Conservation (phyloP, 2,329 filamentous ascomycete genomes). For the Cordyceps militaris region DNA sequence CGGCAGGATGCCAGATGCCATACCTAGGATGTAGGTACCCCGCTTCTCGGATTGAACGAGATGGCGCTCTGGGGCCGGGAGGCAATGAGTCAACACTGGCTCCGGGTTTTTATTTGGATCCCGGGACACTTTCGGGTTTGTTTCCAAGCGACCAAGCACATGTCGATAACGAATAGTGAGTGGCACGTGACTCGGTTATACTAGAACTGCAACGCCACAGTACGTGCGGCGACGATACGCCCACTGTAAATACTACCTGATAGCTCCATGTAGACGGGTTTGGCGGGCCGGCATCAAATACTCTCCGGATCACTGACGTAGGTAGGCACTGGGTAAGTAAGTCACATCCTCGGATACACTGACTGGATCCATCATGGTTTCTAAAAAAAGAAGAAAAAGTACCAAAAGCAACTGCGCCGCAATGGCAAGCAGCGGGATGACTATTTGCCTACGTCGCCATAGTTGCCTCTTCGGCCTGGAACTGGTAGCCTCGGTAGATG, state of each 20-base stretch:
- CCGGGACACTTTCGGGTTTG: background rate
- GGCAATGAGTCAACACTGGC: background rate
- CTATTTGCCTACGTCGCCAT: background rate
- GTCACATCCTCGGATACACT: background rate
- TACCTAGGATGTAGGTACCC: background rate
- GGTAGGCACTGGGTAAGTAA: background rate
- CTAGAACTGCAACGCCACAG: background rate
- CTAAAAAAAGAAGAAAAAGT: no score
- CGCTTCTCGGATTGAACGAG: conserved; percentile 1
- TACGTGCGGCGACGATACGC: background rate
- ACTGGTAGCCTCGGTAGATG: conserved; percentile 4
- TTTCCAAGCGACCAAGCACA: background rate
- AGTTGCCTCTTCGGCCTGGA: background rate
- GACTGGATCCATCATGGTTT: no score
- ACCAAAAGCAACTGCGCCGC: no score
- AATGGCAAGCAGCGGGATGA: no score
- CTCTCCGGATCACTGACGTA: background rate
- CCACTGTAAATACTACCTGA: background rate
- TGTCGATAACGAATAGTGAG: background rate
- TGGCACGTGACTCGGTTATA: conserved; percentile 6
- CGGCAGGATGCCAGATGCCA: background rate
- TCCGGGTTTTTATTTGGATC: background rate
- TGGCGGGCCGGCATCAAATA: conserved; percentile 2
- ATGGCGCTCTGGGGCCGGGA: background rate
- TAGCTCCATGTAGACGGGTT: background rate